These are phyloP conservation scores for Artomyces pyxidatus DNA, from an alignment of 768 basidiomycete genomes.

Conservation along the genomic window DNA sequence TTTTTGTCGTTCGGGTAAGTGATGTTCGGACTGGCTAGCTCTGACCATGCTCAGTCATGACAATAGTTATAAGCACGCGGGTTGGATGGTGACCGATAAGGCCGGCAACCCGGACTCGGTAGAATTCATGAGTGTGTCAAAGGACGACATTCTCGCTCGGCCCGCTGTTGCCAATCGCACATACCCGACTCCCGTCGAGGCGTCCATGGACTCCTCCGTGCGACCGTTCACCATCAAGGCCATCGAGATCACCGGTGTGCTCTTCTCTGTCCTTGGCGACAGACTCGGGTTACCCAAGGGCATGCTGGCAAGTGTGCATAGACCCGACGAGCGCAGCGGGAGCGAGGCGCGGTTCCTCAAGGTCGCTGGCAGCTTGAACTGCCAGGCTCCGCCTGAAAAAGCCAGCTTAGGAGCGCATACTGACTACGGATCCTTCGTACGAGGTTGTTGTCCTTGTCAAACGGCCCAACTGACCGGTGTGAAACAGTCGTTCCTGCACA, in stretches of 20 bases:
- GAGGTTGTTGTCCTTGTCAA: conserved; percentile 60
- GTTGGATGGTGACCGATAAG: conserved; percentile 24
- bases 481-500: conserved; percentile 49
- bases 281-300: conserved; percentile 17
- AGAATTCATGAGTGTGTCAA: conserved; percentile 26
- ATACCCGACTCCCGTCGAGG: conserved; percentile 20
- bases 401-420: conserved; percentile 7
- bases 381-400: background rate
- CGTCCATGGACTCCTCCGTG: conserved; percentile 15
- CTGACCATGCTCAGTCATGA: no score
- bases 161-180: conserved; percentile 20
- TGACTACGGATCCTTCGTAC: conserved; percentile 28
- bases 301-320: conserved; percentile 21
- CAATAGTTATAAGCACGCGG: conserved; percentile 22
- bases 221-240: conserved; percentile 19
- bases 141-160: conserved; percentile 26
- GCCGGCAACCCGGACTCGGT: conserved; percentile 22
- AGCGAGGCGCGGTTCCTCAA: conserved; percentile 20
- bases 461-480: no score
- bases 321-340: conserved; percentile 18
- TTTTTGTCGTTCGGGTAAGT: conserved; percentile 30
- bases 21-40: no score
- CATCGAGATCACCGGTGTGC: conserved; percentile 15
- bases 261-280: conserved; percentile 19
- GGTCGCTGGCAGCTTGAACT: conserved; percentile 29